phyloP scores from a whole-genome alignment of 139 green algal species.

The Chlorella vulgaris region DNA sequence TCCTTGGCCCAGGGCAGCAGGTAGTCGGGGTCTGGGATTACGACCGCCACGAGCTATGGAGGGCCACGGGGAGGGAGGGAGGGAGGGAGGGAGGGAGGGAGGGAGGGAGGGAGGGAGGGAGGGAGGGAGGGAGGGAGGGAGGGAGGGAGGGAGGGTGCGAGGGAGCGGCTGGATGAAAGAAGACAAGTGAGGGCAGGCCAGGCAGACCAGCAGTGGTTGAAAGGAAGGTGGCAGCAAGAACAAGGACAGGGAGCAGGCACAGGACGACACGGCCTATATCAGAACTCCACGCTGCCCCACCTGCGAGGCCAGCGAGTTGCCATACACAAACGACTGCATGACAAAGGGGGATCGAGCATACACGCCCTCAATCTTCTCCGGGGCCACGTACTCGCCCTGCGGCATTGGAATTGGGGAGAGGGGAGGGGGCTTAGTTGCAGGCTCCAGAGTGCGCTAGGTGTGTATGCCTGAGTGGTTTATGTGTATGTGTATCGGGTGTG shows the following conservation, averaged over 20 bases:
- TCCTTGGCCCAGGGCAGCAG: slow-evolving; percentile 87
- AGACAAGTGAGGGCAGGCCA: too few relatives aligned
- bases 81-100: not conserved
- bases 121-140: too few relatives aligned
- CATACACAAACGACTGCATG: slow-evolving; percentile 89
- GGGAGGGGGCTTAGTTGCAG: not conserved
- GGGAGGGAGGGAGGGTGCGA: too few relatives aligned
- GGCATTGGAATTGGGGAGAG: not conserved
- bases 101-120: not conserved
- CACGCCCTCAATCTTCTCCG: slow-evolving; percentile 98
- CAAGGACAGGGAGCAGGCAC: too few relatives aligned
- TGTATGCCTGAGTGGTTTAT: too few relatives aligned
- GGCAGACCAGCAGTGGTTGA: too few relatives aligned
- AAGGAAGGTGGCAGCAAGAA: too few relatives aligned
- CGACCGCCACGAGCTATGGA: slow-evolving; percentile 83
- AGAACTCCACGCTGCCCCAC: not conserved
- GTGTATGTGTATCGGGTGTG: too few relatives aligned
- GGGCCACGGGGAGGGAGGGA: not conserved
- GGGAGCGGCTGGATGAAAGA: too few relatives aligned
- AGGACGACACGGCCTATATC: not conserved
- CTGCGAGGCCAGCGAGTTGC: slow-evolving; percentile 79
- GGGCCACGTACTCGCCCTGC: slow-evolving; percentile 93
- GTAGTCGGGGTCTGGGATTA: slow-evolving; percentile 93
- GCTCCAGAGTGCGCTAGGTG: not conserved
- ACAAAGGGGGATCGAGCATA: slow-evolving; percentile 81